Conservation (phyloP, 805 yeast genomes). For the Yamadazyma philogaea region DNA sequence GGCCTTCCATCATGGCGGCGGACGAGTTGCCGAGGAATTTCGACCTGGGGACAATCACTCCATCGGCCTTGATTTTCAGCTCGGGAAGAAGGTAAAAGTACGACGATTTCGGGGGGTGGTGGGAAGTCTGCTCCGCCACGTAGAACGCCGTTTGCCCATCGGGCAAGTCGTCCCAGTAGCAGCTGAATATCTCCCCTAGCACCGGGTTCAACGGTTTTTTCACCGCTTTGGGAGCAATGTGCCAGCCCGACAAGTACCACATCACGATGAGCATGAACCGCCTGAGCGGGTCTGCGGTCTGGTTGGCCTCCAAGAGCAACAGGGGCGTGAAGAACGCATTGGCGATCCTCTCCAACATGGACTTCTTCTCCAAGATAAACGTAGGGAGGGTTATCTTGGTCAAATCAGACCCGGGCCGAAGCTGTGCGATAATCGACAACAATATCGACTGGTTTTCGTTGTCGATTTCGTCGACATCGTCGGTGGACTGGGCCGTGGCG, state of each 20-base stretch:
- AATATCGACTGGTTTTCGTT: slow-evolving; percentile 85
- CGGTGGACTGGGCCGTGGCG: slow-evolving; percentile 25
- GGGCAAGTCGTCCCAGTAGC: slow-evolving; percentile 88
- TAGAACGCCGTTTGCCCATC: slow-evolving; percentile 70
- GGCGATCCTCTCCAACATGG: slow-evolving; percentile 94
- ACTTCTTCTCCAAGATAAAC: slow-evolving; percentile 88
- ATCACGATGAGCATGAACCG: slow-evolving; percentile 73
- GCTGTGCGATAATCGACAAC: slow-evolving; percentile 82
- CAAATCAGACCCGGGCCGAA: slow-evolving; percentile 89
- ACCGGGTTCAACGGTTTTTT: slow-evolving; percentile 96
- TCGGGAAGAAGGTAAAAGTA: slow-evolving; percentile 87
- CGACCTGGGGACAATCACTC: slow-evolving; percentile 82
- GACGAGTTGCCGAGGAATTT: slow-evolving; percentile 92
- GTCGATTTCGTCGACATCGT: slow-evolving; percentile 90
- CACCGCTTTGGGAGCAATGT: slow-evolving; percentile 97
- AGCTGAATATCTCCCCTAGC: slow-evolving; percentile 83
- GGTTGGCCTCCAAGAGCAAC: slow-evolving; percentile 66
- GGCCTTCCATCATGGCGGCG: slow-evolving; percentile 96
- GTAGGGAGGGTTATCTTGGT: slow-evolving; percentile 93
- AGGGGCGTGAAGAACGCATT: slow-evolving; percentile 82
- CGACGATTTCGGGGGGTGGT: slow-evolving; percentile 97
- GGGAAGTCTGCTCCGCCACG: slow-evolving; percentile 91
- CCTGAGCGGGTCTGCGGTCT: slow-evolving; percentile 52
- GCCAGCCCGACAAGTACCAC: slow-evolving; percentile 97
- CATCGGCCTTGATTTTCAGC: slow-evolving; percentile 79